Conservation (phyloP, 2,329 filamentous ascomycete genomes). For the Colletotrichum euphorbiae region DNA sequence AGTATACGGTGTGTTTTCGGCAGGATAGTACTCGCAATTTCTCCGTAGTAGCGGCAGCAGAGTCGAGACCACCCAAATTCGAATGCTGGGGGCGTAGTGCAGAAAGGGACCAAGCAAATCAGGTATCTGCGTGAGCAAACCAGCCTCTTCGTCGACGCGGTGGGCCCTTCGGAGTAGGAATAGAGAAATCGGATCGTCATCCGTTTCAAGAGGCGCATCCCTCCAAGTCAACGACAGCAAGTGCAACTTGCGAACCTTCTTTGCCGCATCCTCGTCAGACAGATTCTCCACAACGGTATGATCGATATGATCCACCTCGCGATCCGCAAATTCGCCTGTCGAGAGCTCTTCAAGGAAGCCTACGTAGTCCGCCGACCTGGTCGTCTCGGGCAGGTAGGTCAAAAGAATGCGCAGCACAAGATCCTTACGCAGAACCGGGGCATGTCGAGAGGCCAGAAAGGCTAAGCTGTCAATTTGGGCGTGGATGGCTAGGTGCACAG, state of each 20-base stretch:
- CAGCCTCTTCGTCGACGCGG: slow-evolving; percentile 77
- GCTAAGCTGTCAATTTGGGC: slow-evolving; percentile 73
- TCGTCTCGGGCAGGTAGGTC: slow-evolving; percentile 80
- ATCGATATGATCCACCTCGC: slow-evolving; percentile 62
- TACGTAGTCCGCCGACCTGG: slow-evolving; percentile 72
- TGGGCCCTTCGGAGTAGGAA: slow-evolving; percentile 78
- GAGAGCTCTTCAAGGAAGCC: slow-evolving; percentile 70
- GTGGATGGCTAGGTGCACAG: slow-evolving; percentile 75
- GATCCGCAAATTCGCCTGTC: slow-evolving; percentile 57
- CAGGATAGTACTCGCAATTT: slow-evolving; percentile 76
- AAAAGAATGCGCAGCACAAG: slow-evolving; percentile 79
- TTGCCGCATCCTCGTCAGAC: slow-evolving; percentile 72
- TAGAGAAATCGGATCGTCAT: slow-evolving; percentile 66
- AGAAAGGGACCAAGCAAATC: slow-evolving; percentile 77
- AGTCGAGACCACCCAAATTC: slow-evolving; percentile 76
- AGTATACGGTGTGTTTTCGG: slow-evolving; percentile 59
- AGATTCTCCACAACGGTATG: slow-evolving; percentile 66
- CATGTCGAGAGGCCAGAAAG: slow-evolving; percentile 67
- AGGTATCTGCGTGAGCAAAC: slow-evolving; percentile 76
- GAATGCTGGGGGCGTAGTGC: slow-evolving; percentile 68
- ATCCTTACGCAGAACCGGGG: slow-evolving; percentile 69
- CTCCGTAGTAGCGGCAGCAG: slow-evolving; percentile 76
- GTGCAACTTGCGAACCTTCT: slow-evolving; percentile 71
- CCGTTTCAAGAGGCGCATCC: slow-evolving; percentile 58
- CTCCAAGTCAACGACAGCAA: slow-evolving; percentile 68